phyloP scores from a whole-genome alignment of 2,329 filamentous ascomycete species.

The Fusarium begoniae region DNA sequence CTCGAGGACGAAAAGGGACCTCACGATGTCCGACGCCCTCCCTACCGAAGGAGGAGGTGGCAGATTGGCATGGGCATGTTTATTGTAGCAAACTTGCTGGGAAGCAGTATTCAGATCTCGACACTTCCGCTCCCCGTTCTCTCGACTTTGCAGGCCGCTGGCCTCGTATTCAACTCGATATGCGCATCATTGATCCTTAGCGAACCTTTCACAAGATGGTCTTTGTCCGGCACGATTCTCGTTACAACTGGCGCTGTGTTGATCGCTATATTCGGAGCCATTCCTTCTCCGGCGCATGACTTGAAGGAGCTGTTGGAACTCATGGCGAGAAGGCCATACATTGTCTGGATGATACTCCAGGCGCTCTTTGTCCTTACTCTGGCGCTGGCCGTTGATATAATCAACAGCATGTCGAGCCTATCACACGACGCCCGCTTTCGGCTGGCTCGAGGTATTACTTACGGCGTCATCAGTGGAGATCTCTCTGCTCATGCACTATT shows the following conservation, averaged over 20 bases:
- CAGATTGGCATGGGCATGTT: slow-evolving; percentile 98
- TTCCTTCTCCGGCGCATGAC: slow-evolving; percentile 91
- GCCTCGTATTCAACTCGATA: slow-evolving; percentile 97
- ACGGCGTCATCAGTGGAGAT: slow-evolving; percentile 90
- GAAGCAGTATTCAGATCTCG: slow-evolving; percentile 97
- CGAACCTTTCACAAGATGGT: slow-evolving; percentile 94
- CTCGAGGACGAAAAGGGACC: slow-evolving; percentile 93
- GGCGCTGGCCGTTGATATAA: slow-evolving; percentile 68
- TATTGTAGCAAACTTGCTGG: slow-evolving; percentile 90
- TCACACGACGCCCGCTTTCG: slow-evolving; percentile 73
- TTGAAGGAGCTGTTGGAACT: slow-evolving; percentile 82
- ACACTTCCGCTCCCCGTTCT: slow-evolving; percentile 93
- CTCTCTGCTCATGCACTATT: slow-evolving; percentile 92
- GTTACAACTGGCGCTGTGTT: slow-evolving; percentile 89
- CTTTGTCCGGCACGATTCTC: slow-evolving; percentile 87
- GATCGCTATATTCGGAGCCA: slow-evolving; percentile 93
- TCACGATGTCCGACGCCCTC: slow-evolving; percentile 81
- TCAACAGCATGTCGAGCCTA: slow-evolving; percentile 61
- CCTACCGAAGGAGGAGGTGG: slow-evolving; percentile 91
- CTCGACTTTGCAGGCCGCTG: slow-evolving; percentile 93
- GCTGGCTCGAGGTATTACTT: slow-evolving; percentile 82
- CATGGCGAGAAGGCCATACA: slow-evolving; percentile 77
- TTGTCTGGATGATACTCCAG: slow-evolving; percentile 89
- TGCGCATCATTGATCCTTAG: slow-evolving; percentile 92
- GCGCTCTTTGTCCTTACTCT: slow-evolving; percentile 76